Evolutionary conservation across 2,329 filamentous ascomycete genomes (phyloP).

Genomic region (Juglanconis juglandina): DNA sequence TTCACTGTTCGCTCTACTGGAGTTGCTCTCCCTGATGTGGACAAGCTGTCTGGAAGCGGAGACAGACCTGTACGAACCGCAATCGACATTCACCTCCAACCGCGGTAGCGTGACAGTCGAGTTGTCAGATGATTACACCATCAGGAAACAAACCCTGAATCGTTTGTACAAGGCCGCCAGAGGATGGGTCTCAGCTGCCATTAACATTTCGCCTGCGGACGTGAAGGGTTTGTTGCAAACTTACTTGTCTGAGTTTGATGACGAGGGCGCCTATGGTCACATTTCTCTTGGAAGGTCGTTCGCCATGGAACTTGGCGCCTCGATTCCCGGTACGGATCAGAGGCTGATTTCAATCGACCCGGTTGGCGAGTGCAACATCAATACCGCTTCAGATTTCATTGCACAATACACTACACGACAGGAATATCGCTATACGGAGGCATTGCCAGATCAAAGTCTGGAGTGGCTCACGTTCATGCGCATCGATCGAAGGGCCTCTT

Average conservation of each 20-base stretch:
- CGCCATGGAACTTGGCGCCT: slow-evolving; percentile 84
- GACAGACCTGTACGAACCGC: slow-evolving; percentile 87
- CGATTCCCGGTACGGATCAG: slow-evolving; percentile 82
- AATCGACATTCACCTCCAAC: slow-evolving; percentile 72
- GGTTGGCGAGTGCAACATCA: slow-evolving; percentile 70
- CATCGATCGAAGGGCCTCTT: slow-evolving; percentile 49
- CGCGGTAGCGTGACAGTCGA: slow-evolving; percentile 79
- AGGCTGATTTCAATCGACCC: slow-evolving; percentile 77
- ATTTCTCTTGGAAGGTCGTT: slow-evolving; percentile 91
- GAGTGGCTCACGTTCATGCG: slow-evolving; percentile 63
- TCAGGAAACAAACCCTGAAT: slow-evolving; percentile 76
- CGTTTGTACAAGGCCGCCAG: slow-evolving; percentile 73
- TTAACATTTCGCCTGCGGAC: slow-evolving; percentile 84
- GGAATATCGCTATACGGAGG: slow-evolving; percentile 86
- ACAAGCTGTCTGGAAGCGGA: slow-evolving; percentile 89
- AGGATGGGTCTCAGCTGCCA: slow-evolving; percentile 73
- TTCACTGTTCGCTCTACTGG: slow-evolving; percentile 87
- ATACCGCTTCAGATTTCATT: slow-evolving; percentile 92
- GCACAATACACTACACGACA: slow-evolving; percentile 96
- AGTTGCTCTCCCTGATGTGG: slow-evolving; percentile 93
- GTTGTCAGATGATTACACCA: slow-evolving; percentile 87
- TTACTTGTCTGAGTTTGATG: slow-evolving; percentile 91
- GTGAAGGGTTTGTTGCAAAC: slow-evolving; percentile 94
- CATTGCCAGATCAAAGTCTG: slow-evolving; percentile 63
- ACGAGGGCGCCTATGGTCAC: slow-evolving; percentile 86